Conservation (phyloP, 768 basidiomycete genomes). For the Tylopilus rubrobrunneus region DNA sequence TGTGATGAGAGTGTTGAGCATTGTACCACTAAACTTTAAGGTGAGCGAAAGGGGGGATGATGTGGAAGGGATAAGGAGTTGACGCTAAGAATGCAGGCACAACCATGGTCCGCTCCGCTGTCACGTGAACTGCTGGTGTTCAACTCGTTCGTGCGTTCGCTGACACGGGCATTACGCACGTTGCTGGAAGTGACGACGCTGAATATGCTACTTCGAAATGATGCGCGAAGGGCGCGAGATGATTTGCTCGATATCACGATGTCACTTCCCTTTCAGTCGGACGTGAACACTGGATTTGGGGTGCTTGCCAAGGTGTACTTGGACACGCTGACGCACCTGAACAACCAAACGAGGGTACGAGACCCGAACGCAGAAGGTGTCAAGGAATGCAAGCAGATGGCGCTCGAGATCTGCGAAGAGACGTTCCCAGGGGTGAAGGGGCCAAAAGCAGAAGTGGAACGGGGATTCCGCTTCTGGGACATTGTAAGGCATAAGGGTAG, state of each 20-base stretch:
- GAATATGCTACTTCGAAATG: conserved; percentile 89
- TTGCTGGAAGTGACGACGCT: conserved; percentile 87
- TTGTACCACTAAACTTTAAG: conserved; percentile 93
- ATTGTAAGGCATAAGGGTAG: conserved; percentile 54
- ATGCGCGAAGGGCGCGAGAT: conserved; percentile 82
- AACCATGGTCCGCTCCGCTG: conserved; percentile 93
- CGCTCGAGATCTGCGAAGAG: conserved; percentile 89
- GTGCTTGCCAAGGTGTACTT: conserved; percentile 96
- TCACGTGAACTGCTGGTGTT: conserved; percentile 96
- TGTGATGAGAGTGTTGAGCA: conserved; percentile 95
- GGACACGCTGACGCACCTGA: conserved; percentile 86
- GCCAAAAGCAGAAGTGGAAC: conserved; percentile 85
- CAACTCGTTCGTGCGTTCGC: conserved; percentile 93
- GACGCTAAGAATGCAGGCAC: conserved; percentile 49
- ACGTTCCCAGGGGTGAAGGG: conserved; percentile 90
- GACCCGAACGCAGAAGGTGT: conserved; percentile 79
- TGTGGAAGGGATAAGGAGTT: background rate
- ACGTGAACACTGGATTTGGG: conserved; percentile 97
- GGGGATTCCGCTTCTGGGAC: conserved; percentile 99
- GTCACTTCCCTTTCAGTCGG: conserved; percentile 90
- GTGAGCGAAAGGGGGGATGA: conserved; percentile 39
- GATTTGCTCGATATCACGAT: conserved; percentile 91
- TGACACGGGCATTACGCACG: conserved; percentile 86
- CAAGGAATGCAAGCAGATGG: conserved; percentile 77
- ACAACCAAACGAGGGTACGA: conserved; percentile 71